Evolutionary conservation across 768 basidiomycete species (phyloP).

Genomic region (Coprinopsis cinerea): DNA sequence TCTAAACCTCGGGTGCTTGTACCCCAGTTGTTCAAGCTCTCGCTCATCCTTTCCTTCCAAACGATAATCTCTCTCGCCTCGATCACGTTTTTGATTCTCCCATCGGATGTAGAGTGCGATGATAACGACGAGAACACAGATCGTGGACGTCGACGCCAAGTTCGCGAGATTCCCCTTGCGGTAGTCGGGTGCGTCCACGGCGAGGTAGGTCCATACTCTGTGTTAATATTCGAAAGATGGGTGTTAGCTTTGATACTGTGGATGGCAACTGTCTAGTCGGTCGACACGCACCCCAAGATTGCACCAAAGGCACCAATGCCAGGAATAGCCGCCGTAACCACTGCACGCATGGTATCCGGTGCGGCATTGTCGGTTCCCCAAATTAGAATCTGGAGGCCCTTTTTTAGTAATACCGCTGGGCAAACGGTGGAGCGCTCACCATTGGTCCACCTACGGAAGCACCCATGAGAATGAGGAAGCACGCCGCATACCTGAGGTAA

Average conservation of each 20-base stretch:
- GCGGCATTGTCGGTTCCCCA: constrained; percentile 45
- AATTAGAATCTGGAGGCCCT: constrained; percentile 26
- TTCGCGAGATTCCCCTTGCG: constrained; percentile 41
- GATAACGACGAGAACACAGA: constrained; percentile 26
- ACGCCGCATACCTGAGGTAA: constrained; percentile 34
- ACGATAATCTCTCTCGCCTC: constrained; percentile 35
- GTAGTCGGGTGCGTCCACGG: constrained; percentile 37
- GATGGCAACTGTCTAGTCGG: background rate
- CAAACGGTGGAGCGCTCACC: constrained; percentile 8
- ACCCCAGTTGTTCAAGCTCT: constrained; percentile 35
- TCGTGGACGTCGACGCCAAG: constrained; percentile 29
- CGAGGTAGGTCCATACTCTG: constrained; percentile 43
- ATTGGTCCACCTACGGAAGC: constrained; percentile 33
- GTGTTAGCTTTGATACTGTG: background rate
- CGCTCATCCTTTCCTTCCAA: constrained; percentile 29
- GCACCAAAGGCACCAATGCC: constrained; percentile 41
- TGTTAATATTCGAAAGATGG: background rate
- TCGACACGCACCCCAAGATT: constrained; percentile 33
- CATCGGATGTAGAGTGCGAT: constrained; percentile 28
- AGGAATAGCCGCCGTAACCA: constrained; percentile 38
- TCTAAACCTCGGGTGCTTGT: constrained; percentile 37
- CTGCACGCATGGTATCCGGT: constrained; percentile 40
- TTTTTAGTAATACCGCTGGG: background rate
- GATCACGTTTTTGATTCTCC: constrained; percentile 37
- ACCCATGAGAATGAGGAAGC: constrained; percentile 36